Conservation (phyloP, 768 basidiomycete species). For the Phanerochaete carnosa region DNA sequence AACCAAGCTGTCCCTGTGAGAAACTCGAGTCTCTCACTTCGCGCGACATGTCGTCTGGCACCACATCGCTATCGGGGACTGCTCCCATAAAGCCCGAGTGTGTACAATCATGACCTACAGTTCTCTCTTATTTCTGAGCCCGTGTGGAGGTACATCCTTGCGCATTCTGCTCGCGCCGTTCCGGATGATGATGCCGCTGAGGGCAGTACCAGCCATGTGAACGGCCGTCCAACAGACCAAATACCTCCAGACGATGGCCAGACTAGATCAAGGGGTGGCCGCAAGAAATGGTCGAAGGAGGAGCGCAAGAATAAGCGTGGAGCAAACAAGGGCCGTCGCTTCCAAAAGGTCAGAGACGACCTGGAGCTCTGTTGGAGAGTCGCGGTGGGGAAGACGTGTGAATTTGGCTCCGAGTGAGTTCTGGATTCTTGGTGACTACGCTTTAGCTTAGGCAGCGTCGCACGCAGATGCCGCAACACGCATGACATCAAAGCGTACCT, state of each 20-base stretch:
- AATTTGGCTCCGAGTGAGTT: constrained; percentile 63
- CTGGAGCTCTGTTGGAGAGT: constrained; percentile 80
- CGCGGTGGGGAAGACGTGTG: constrained; percentile 68
- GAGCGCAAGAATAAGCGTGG: constrained; percentile 75
- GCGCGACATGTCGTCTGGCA: background rate
- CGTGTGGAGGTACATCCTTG: constrained; percentile 37
- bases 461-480: constrained; percentile 65
- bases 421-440: background rate
- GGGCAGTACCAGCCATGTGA: constrained; percentile 41
- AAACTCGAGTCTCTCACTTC: background rate
- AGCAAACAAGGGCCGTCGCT: constrained; percentile 80
- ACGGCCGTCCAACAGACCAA: constrained; percentile 15
- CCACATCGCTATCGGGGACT: constrained; percentile 36
- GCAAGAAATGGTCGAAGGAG: constrained; percentile 50
- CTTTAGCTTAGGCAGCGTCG: background rate
- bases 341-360: constrained; percentile 75
- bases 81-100: constrained; percentile 56
- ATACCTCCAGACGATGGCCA: constrained; percentile 21
- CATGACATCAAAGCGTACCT: constrained; percentile 82
- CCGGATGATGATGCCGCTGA: constrained; percentile 66
- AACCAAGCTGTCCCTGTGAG: background rate
- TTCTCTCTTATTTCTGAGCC: background rate
- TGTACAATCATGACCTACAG: constrained; percentile 9
- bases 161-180: constrained; percentile 20
- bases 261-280: constrained; percentile 35